Base-by-base conservation (phyloP, 129 eudicot genomes). In the Centrapalus pauciflorus region DNA sequence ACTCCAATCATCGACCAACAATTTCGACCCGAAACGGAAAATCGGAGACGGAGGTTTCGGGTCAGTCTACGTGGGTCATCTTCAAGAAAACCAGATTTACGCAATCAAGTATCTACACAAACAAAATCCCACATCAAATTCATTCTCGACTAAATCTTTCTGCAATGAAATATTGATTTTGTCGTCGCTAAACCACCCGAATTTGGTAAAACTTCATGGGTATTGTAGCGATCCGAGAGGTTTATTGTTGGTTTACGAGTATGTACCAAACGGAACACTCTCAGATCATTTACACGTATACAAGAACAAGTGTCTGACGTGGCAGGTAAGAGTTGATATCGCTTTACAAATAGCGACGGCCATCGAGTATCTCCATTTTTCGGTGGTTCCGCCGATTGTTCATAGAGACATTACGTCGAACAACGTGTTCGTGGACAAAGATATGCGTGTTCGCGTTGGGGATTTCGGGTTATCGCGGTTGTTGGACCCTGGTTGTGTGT, bases 41-140 rank as follows among this genome's bases (percentile, higher is more conserved):
- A 80, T 93, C 38, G 99, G 99, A 0, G 90, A 82, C 67, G 99
- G 99, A 0, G 99, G 99, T 7, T 93, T 93, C 59, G 99, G 99
- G 35, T 84, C 95, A 6, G 99, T 93, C 2, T 93, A 66, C 56
- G 41, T 82, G 48, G 99, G 93, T 4, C 89, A 82, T 14, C 76
- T 93, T 14, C 19, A 40, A 16, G 95, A 84, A 27, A 82, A 82
- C 43, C 76, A 81, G 4, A 50, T 79, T n/a, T 90, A 78, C 4
- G 99, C 99, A 0, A 87, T 93, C 3, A 93, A 93, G 29, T 84
- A 83, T 48, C 79, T 93, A 4, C 98, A 93, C 72, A 84, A 80
- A 27, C 89, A 84, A 35, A 81, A 76, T 21, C 82, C 83, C 21
- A 50, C 64, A 17, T 64, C 69, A 17, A 83, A 88, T 58, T 85